phyloP scores from a whole-genome alignment of 306 rosid species.

The Cajanus cajan region DNA sequence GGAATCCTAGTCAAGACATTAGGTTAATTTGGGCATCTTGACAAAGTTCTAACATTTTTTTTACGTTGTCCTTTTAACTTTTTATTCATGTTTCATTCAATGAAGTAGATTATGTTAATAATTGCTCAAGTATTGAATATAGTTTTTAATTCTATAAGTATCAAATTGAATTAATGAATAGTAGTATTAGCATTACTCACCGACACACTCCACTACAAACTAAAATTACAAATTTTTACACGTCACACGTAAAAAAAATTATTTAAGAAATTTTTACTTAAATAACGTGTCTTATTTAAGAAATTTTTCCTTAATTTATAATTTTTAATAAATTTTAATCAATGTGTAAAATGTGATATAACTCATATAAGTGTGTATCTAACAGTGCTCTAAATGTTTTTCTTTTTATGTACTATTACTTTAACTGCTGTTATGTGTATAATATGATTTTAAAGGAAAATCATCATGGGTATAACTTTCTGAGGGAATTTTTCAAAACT shows the following conservation, averaged over 20 bases:
- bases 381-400: too few species aligned
- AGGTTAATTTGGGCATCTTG: neutral
- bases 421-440: neutral
- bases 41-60: neutral
- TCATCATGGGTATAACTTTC: neutral
- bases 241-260: too few species aligned
- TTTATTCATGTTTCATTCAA: neutral
- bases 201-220: too few species aligned
- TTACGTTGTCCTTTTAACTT: too few species aligned
- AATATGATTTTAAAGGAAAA: neutral
- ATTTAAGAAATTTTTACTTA: too few species aligned
- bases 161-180: neutral
- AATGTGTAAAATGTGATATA: too few species aligned
- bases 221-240: too few species aligned
- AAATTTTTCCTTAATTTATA: too few species aligned
- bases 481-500: neutral
- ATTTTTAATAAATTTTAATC: too few species aligned
- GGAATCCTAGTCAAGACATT: neutral
- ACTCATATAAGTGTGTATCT: too few species aligned
- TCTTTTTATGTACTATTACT: neutral
- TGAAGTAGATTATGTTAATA: neutral
- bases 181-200: too few species aligned
- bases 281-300: too few species aligned
- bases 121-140: neutral
- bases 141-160: neutral